A percentile compares a stretch with the other conserved stretches of the same genome.
Evolutionary conservation across 768 basidiomycete species (phyloP).

Genomic region (Mrakia gelida): DNA sequence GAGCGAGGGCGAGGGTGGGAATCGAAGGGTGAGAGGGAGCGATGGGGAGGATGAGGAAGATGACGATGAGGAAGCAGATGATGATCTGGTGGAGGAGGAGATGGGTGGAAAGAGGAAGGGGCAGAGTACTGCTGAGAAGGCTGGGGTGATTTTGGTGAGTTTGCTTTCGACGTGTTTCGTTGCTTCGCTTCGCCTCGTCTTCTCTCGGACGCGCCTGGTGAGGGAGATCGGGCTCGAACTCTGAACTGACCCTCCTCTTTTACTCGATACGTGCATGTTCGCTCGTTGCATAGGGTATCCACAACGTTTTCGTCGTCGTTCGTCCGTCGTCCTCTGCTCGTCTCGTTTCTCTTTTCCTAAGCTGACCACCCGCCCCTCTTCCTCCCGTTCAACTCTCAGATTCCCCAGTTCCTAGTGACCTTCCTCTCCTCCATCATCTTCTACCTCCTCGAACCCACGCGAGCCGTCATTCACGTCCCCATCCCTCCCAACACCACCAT

Average conservation of each 20-base stretch:
- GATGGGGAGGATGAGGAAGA: background rate
- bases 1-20: background rate
- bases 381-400: conserved; percentile 32
- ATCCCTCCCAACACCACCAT: conserved; percentile 36
- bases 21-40: background rate
- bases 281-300: conserved; percentile 55
- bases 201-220: background rate
- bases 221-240: background rate
- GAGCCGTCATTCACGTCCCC: conserved; percentile 36
- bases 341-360: background rate
- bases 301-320: conserved; percentile 82
- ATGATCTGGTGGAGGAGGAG: conserved; percentile 30
- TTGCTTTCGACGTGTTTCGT: no score
- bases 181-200: background rate
- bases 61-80: conserved; percentile 5
- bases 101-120: conserved; percentile 34
- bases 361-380: background rate
- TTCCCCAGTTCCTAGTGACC: conserved; percentile 90
- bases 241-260: no score
- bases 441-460: conserved; percentile 67
- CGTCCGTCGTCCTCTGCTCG: background rate
- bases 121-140: conserved; percentile 63
- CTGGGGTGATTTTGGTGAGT: conserved; percentile 78
- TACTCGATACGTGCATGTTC: background rate
- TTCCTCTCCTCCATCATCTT: conserved; percentile 81